These are phyloP conservation scores for Hygrophoropsis aurantiaca DNA, from an alignment of 768 basidiomycete genomes.

Conservation along the genomic window DNA sequence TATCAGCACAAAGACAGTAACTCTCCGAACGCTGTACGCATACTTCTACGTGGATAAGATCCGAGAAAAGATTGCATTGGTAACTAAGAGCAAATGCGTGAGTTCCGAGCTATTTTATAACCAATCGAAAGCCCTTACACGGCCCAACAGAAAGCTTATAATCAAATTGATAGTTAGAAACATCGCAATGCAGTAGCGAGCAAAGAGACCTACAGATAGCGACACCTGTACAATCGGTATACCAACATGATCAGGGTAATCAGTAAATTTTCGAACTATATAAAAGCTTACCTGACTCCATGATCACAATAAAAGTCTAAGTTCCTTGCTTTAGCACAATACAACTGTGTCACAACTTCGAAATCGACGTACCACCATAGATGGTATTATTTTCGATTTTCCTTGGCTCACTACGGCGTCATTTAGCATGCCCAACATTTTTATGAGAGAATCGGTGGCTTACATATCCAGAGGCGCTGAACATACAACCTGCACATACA, in stretches of 20 bases:
- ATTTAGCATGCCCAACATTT: not conserved
- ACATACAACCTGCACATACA: not conserved
- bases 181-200: not conserved
- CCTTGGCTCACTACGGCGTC: not conserved
- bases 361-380: not conserved
- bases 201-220: not conserved
- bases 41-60: not conserved
- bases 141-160: not conserved
- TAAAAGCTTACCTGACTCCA: not conserved
- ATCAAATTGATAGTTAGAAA: not conserved
- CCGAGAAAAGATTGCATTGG: not conserved
- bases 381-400: not conserved
- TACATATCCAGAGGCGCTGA: slow-evolving; percentile 2
- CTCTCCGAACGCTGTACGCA: not conserved
- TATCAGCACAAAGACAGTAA: not conserved
- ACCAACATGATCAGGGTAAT: no score
- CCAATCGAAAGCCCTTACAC: not conserved
- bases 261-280: not conserved
- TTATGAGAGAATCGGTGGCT: not conserved
- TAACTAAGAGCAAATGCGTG: not conserved
- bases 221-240: not conserved
- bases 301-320: not conserved
- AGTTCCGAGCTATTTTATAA: not conserved
- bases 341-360: no score
- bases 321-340: not conserved